These are phyloP conservation scores for Lactarius hatsudake DNA, from an alignment of 768 basidiomycete genomes.

Conservation along the genomic window DNA sequence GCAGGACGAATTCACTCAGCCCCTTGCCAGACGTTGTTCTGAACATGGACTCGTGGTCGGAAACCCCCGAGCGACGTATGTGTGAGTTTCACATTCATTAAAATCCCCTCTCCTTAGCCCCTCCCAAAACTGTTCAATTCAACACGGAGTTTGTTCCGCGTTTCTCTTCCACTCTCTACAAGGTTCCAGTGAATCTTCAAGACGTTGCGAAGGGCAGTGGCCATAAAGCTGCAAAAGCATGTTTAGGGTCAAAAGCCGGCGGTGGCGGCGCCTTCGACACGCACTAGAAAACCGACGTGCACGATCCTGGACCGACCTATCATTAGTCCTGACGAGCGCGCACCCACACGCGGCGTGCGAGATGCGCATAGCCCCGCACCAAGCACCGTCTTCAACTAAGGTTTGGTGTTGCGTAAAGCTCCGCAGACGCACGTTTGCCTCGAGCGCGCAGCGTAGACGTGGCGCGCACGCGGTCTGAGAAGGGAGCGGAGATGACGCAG, in stretches of 20 bases:
- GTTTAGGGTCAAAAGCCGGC: constrained; percentile 3
- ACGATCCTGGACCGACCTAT: not conserved
- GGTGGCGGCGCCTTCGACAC: constrained; percentile 3
- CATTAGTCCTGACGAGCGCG: constrained; percentile 8
- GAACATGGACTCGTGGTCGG: constrained; percentile 1
- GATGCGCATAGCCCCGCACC: not conserved
- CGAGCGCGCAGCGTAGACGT: constrained; percentile 18
- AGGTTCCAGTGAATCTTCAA: not conserved
- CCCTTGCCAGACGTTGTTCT: not conserved
- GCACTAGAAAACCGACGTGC: constrained; percentile 2
- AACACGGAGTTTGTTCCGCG: not conserved
- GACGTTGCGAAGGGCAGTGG: constrained; percentile 11
- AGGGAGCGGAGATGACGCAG: constrained; percentile 26
- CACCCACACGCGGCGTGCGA: not conserved
- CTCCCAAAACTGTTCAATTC: not conserved
- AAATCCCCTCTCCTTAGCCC: not conserved
- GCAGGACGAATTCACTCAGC: not conserved
- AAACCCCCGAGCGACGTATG: constrained; percentile 6
- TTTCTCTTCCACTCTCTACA: not conserved
- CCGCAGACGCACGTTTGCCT: constrained; percentile 15
- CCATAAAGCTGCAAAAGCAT: not conserved
- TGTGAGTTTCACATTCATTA: not conserved
- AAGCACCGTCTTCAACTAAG: not conserved
- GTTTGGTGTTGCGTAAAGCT: not conserved
- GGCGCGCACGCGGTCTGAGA: constrained; percentile 13